phyloP scores from a whole-genome alignment of 2,329 filamentous ascomycete species.

The Aspergillus hiratsukae region DNA sequence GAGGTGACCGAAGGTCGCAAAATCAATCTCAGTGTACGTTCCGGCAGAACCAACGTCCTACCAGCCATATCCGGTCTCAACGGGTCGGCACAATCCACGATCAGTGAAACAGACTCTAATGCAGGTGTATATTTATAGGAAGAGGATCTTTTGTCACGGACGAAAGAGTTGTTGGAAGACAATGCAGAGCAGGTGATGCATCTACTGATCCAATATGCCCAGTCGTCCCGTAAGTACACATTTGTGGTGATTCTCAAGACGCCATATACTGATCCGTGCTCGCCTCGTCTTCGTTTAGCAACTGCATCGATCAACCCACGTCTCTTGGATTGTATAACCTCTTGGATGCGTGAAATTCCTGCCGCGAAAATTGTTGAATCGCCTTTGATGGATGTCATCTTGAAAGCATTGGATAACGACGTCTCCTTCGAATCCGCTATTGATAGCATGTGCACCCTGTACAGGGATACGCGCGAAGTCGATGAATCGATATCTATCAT shows the following conservation, averaged over 20 bases:
- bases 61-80: conserved; percentile 40
- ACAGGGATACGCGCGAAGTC: conserved; percentile 87
- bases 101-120: conserved; percentile 44
- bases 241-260: background rate
- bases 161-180: conserved; percentile 81
- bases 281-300: conserved; percentile 44
- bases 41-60: conserved; percentile 41
- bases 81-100: conserved; percentile 22
- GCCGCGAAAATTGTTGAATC: conserved; percentile 78
- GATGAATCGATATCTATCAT: conserved; percentile 84
- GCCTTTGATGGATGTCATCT: conserved; percentile 73
- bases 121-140: conserved; percentile 60
- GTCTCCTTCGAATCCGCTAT: conserved; percentile 80
- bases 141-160: conserved; percentile 85
- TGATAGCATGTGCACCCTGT: conserved; percentile 87
- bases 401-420: conserved; percentile 71
- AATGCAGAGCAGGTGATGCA: conserved; percentile 85
- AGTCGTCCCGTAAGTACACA: conserved; percentile 68
- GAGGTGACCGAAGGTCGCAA: conserved; percentile 99
- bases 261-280: conserved; percentile 14
- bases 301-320: conserved; percentile 80
- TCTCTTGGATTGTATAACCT: conserved; percentile 90
- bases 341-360: conserved; percentile 92
- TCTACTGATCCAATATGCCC: conserved; percentile 83
- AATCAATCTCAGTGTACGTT: conserved; percentile 97